Evolutionary conservation across 768 basidiomycete genomes (phyloP).

Genomic region (Suillus discolor): DNA sequence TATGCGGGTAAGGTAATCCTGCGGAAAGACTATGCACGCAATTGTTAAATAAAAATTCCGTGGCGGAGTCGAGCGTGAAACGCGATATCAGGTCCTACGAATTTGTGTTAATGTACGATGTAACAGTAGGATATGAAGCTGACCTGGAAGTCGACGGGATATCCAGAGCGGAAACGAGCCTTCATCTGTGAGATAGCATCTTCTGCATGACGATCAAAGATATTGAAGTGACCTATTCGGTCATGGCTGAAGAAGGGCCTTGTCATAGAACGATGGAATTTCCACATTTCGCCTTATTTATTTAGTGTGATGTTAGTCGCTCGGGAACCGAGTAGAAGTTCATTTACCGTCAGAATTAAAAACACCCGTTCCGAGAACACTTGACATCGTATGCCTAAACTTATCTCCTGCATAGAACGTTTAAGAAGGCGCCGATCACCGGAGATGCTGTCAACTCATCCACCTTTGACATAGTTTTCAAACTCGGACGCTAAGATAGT

Average conservation of each 20-base stretch:
- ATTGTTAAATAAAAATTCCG: constrained; percentile 65
- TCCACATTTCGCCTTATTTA: constrained; percentile 49
- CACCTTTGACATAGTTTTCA: constrained; percentile 61
- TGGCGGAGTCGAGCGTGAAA: constrained; percentile 68
- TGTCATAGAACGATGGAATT: constrained; percentile 66
- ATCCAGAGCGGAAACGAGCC: constrained; percentile 48
- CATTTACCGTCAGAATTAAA: constrained; percentile 66
- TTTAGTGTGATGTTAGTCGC: constrained; percentile 19
- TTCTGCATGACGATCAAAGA: constrained; percentile 59
- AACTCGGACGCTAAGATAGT: constrained; percentile 59
- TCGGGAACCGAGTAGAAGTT: not conserved
- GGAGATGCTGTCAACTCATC: not conserved
- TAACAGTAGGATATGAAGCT: not conserved
- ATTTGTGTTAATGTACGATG: not conserved
- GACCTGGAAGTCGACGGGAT: constrained; percentile 63
- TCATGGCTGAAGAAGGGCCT: constrained; percentile 67
- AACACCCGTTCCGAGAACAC: constrained; percentile 63
- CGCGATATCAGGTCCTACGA: constrained; percentile 56
- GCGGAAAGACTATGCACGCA: constrained; percentile 56
- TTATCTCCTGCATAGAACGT: constrained; percentile 21
- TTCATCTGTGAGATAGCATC: constrained; percentile 46
- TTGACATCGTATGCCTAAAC: constrained; percentile 46
- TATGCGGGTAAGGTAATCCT: constrained; percentile 55
- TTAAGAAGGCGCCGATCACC: not conserved
- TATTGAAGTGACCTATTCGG: constrained; percentile 58